These are phyloP conservation scores for Carpinus viminea DNA, from an alignment of 306 rosid species.

Conservation along the genomic window DNA sequence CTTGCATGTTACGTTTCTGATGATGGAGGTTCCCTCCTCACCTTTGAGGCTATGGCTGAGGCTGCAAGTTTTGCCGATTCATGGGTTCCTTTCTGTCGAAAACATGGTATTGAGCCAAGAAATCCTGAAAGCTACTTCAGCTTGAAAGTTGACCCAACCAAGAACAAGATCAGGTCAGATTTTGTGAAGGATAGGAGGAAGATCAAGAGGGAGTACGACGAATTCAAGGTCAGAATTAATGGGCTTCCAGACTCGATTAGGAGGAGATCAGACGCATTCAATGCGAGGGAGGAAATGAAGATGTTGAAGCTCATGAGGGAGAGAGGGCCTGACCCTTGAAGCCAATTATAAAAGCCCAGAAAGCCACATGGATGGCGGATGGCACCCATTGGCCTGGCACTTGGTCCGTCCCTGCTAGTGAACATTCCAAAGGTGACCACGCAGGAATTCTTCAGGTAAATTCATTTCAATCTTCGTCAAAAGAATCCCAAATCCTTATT, in stretches of 20 bases:
- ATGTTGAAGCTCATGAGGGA: slow-evolving; percentile 52
- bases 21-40: slow-evolving; percentile 85
- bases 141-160: slow-evolving; percentile 77
- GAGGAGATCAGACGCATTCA: slow-evolving; percentile 78
- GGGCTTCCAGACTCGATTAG: slow-evolving; percentile 80
- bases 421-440: slow-evolving; percentile 76
- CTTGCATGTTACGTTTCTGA: slow-evolving; percentile 83
- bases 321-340: slow-evolving; percentile 41
- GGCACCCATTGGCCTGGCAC: slow-evolving; percentile 97
- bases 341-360: slow-evolving; percentile 39
- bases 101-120: slow-evolving; percentile 79
- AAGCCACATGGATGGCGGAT: slow-evolving; percentile 77
- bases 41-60: slow-evolving; percentile 86
- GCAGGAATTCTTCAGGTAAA: slow-evolving; percentile 93
- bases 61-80: slow-evolving; percentile 92
- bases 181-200: slow-evolving; percentile 90
- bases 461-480: neutral
- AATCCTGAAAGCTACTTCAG: slow-evolving; percentile 81
- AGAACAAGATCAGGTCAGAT: slow-evolving; percentile 73
- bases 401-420: slow-evolving; percentile 42
- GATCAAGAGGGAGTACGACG: slow-evolving; percentile 93
- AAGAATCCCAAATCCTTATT: neutral
- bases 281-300: slow-evolving; percentile 63
- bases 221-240: slow-evolving; percentile 82
- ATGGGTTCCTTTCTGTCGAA: slow-evolving; percentile 92